These are phyloP conservation scores for Silene uniflora DNA, from an alignment of 148 eudicot species.

Conservation along the genomic window DNA sequence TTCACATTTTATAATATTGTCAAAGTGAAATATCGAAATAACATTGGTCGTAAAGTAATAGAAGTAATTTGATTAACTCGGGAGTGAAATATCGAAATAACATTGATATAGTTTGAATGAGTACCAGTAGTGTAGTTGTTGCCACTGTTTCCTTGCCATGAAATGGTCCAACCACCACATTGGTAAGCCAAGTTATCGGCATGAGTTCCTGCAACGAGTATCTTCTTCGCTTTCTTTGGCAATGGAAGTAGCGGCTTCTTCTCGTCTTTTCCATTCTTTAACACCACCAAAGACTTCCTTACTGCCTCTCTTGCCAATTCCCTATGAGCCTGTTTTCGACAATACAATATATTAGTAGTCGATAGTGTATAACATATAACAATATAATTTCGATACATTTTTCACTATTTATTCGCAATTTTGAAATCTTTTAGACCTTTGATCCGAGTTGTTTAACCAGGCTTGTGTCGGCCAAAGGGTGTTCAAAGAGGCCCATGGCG, in stretches of 20 bases:
- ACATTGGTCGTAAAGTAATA: too few relatives aligned
- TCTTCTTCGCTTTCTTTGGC: constrained; percentile 49
- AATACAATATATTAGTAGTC: background rate
- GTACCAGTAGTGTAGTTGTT: constrained; percentile 35
- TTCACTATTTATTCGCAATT: too few relatives aligned
- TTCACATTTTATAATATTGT: too few relatives aligned
- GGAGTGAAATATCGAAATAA: background rate
- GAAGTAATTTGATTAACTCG: too few relatives aligned
- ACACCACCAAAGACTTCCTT: constrained; percentile 50
- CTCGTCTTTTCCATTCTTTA: constrained; percentile 44
- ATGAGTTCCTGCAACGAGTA: constrained; percentile 53
- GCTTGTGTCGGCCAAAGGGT: constrained; percentile 37
- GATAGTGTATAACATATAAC: too few relatives aligned
- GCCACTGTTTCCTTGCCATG: constrained; percentile 51
- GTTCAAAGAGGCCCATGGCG: constrained; percentile 49
- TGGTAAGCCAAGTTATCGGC: constrained; percentile 59
- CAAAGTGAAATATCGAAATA: too few relatives aligned
- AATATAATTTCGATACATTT: too few relatives aligned
- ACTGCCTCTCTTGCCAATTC: constrained; percentile 60
- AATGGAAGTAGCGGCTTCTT: constrained; percentile 43
- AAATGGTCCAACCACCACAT: constrained; percentile 62
- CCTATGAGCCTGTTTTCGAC: constrained; percentile 40
- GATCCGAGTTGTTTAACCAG: constrained; percentile 40
- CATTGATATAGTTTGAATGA: background rate
- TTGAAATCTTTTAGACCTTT: constrained; percentile 18